Evolutionary conservation across 345 rosid species (phyloP), one percentile per base, ranked within the genome.

Genomic region (Citrus trifoliata): DNA sequence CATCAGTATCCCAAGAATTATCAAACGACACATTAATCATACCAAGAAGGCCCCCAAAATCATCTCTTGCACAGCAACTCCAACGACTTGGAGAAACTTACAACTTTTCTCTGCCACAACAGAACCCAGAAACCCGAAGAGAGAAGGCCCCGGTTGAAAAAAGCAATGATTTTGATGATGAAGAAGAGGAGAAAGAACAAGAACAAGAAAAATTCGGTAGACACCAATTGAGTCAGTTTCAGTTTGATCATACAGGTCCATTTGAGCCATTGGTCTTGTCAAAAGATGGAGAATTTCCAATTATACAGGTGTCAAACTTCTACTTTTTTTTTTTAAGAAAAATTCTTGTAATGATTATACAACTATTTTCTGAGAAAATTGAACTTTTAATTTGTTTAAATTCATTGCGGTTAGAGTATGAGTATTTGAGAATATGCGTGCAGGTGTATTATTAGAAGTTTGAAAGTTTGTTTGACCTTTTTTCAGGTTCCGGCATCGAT

Each of bases 401-500:
- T 53, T 53, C 58, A 1, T 53, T 53, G 58, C 0, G 51, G 51
- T 46, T 13, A 46, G 51, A 13, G 51, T 40, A 40, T 10, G 18
- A 61, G 35, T 27, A 21, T 22, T 40, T 68, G 30, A 21, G 4
- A 64, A 32, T 33, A 19, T 28, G 67, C 37, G 22, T 37, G 25
- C n/a, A 18, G 46, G 25, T 33, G 22, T 18, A 19, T 53, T 4
- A 53, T 53, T 53, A 22, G 22, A 21, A 67, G n/a, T 40, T 37
- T 33, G 60, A 35, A 67, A 28, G 60, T 48, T 27, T 19, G 4
- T 25, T 70, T 25, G 32, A n/a, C 4, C 28, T 12, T 37, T 72
- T 80, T 74, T 81, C 80, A 95, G 97, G 98, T 92, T 35, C 96
- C 97, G 35, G 87, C 98, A 66, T 89, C 97, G 69, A 95, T 95